Evolutionary conservation across 2,329 filamentous ascomycete genomes (phyloP).

Genomic region (Venturia pyrina): DNA sequence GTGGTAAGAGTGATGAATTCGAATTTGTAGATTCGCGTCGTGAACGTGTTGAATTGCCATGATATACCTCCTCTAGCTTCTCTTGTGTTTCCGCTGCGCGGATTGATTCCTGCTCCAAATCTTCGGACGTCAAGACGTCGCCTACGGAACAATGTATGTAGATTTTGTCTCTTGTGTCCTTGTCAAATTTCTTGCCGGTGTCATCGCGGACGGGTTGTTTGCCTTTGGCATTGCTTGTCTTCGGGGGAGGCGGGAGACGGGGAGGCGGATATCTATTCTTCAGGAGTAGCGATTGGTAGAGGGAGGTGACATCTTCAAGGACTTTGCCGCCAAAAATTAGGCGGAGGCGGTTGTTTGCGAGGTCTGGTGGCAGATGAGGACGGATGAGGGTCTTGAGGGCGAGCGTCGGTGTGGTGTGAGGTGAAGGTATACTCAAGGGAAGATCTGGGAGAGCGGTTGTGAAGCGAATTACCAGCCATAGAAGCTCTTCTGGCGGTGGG

Average conservation of each 20-base stretch:
- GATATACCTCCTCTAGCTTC: constrained; percentile 20
- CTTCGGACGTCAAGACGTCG: constrained; percentile 53
- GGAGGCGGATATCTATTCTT: neutral
- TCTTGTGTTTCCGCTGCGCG: constrained; percentile 29
- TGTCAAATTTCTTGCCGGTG: neutral
- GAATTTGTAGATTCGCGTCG: neutral
- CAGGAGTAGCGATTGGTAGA: constrained; percentile 58
- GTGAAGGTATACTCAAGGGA: constrained; percentile 61
- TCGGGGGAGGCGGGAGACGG: constrained; percentile 43
- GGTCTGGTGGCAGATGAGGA: constrained; percentile 50
- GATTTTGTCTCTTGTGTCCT: constrained; percentile 37
- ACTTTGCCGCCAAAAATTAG: constrained; percentile 87
- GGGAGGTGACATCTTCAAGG: constrained; percentile 60
- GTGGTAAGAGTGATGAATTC: constrained; percentile 19
- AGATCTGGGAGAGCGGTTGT: constrained; percentile 76
- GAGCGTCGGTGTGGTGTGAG: constrained; percentile 60
- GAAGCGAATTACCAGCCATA: constrained; percentile 84
- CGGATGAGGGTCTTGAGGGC: constrained; percentile 78
- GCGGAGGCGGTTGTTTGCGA: constrained; percentile 62
- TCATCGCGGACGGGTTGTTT: constrained; percentile 42
- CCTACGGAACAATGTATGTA: constrained; percentile 97
- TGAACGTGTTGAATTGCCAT: neutral
- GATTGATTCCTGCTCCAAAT: constrained; percentile 59
- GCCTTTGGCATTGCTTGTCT: constrained; percentile 30
- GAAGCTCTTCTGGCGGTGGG: constrained; percentile 28